phyloP scores from a whole-genome alignment of 108 stramenopile species.

The Discostella pseudostelligera region DNA sequence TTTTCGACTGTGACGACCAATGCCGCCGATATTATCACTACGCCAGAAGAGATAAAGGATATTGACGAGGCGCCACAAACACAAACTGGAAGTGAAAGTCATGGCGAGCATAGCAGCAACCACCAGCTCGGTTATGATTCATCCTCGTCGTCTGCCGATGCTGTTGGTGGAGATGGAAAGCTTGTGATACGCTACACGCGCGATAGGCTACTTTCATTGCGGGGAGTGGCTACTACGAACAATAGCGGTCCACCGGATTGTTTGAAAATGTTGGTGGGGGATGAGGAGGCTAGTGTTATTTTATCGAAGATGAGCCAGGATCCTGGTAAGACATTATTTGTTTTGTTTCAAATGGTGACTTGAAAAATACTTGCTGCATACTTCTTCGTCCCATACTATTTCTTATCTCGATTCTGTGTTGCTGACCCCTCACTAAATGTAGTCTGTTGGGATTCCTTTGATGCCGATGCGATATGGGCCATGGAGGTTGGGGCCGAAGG shows the following conservation, averaged over 20 bases:
- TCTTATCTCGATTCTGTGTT: no score
- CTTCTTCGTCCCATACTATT: no score
- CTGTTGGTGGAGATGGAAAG: conserved; percentile 11
- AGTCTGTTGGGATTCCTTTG: conserved; percentile 86
- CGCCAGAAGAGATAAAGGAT: no score
- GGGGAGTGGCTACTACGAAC: conserved; percentile 47
- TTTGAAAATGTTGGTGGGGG: conserved; percentile 54
- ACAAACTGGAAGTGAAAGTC: no score
- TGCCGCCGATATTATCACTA: no score
- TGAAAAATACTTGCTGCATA: no score
- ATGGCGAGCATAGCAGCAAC: conserved; percentile 6
- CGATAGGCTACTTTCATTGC: conserved; percentile 72
- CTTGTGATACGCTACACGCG: conserved; percentile 73
- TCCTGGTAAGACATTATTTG: conserved; percentile 57
- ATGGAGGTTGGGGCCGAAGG: neutral
- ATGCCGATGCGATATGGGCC: conserved; percentile 82
- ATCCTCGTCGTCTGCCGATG: neutral
- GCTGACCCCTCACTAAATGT: no score
- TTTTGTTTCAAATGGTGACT: neutral
- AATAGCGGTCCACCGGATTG: conserved; percentile 33
- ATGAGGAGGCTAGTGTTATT: conserved; percentile 29
- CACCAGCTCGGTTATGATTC: neutral
- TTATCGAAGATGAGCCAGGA: conserved; percentile 61
- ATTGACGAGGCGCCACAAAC: no score
- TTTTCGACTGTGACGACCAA: no score